Conservation (phyloP, 345 rosid species). For the Geranium rotundifolium region DNA sequence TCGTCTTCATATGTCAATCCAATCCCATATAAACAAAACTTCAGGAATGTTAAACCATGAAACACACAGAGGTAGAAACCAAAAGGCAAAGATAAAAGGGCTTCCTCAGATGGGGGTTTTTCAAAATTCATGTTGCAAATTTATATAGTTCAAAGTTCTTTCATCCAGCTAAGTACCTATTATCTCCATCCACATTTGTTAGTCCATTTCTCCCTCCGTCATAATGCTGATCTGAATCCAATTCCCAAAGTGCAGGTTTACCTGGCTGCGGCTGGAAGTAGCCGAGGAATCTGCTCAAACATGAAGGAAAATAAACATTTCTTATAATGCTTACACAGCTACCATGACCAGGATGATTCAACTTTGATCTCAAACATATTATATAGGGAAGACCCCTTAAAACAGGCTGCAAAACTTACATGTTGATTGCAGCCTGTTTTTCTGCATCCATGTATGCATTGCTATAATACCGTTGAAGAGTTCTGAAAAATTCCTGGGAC, state of each 20-base stretch:
- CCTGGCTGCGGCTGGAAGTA: constrained; percentile 68
- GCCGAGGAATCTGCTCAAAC: constrained; percentile 74
- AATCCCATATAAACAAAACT: too few relatives aligned
- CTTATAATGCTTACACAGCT: background rate
- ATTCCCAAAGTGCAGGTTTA: constrained; percentile 74
- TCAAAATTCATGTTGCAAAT: background rate
- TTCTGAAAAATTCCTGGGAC: constrained; percentile 96
- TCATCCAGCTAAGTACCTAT: constrained; percentile 37
- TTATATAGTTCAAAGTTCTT: background rate
- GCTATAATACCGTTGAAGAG: constrained; percentile 89
- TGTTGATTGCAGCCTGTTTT: constrained; percentile 86
- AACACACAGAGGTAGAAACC: background rate
- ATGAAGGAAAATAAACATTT: background rate
- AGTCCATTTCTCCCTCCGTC: constrained; percentile 47
- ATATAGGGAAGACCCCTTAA: too few relatives aligned
- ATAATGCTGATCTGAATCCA: constrained; percentile 48
- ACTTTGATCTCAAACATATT: background rate
- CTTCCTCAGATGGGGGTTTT: background rate
- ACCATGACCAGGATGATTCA: background rate
- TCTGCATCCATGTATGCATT: constrained; percentile 93
- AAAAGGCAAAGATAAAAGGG: background rate
- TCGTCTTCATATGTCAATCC: too few relatives aligned
- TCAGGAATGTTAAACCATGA: background rate
- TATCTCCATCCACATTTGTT: constrained; percentile 40
- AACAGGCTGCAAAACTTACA: constrained; percentile 32